A percentile compares a stretch with the other conserved stretches of the same genome.
Evolutionary conservation across 192 early-diverging fungal genomes (phyloP).

Genomic region (Coemansia sp.): DNA sequence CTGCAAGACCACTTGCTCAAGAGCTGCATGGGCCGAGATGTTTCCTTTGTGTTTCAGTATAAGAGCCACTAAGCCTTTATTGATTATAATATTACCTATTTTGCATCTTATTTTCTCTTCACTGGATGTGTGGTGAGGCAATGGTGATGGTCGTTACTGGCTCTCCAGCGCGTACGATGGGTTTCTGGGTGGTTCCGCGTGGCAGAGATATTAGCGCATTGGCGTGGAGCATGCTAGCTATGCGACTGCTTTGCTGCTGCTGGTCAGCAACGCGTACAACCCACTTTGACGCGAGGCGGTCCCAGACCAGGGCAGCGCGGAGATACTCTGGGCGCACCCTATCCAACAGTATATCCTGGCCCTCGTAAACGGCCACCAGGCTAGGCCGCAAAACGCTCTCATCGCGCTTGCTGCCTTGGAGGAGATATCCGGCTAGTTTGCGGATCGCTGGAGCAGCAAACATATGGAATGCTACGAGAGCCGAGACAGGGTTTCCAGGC

Average conservation of each 20-base stretch:
- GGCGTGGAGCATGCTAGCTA: conserved; percentile 75
- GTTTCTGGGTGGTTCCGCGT: conserved; percentile 29
- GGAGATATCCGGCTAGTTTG: conserved; percentile 71
- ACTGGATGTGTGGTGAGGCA: conserved; percentile 11
- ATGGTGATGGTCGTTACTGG: conserved; percentile 34
- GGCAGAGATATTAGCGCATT: conserved; percentile 85
- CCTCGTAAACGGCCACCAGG: conserved; percentile 76
- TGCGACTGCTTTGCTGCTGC: conserved; percentile 78
- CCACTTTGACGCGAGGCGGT: conserved; percentile 25
- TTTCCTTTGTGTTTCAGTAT: conserved; percentile 85
- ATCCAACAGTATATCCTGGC: conserved; percentile 52
- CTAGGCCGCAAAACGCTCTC: conserved; percentile 60
- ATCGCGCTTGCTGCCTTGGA: neutral
- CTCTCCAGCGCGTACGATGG: conserved; percentile 13
- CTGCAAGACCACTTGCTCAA: conserved; percentile 66
- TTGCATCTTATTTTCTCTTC: too few species aligned
- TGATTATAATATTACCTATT: neutral
- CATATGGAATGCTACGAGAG: conserved; percentile 84
- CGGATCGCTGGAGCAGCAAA: conserved; percentile 88
- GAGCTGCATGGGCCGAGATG: conserved; percentile 62
- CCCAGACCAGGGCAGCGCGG: conserved; percentile 32
- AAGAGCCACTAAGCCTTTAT: conserved; percentile 58
- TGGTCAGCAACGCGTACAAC: conserved; percentile 62
- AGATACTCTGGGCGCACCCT: conserved; percentile 35
- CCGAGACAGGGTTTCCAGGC: conserved; percentile 96